Evolutionary conservation across 495 filamentous ascomycete species (phyloP), one percentile per base, ranked within the genome.

Genomic region (Aspergillus steynii): DNA sequence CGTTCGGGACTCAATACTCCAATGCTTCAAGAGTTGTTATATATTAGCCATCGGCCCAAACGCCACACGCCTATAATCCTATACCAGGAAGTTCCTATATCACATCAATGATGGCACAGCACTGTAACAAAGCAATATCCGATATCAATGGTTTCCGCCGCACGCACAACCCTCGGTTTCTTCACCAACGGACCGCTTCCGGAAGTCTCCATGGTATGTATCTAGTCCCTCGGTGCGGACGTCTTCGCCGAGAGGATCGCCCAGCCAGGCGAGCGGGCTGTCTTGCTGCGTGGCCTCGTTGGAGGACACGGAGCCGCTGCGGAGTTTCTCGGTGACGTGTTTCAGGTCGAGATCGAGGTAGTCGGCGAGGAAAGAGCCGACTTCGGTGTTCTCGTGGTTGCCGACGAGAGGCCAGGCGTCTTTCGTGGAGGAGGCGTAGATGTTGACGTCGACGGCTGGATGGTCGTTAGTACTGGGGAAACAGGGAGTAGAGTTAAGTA

Each of bases 301-400:
- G 32, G 65, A 58, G 26, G 59, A 53, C 8, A 63, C 49, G 14
- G 63, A 47, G 4, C 48, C 29, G 37, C 31, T 75, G 48, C 78
- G 81, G 47, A 98, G 79, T 71, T 90, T 84, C 67, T 85, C 81
- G 3, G 93, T 96, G 48, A 96, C 84, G 26, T 78, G 76, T 0
- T 89, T 83, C 1, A 96, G 81, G 67, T 97, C 88, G 15, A 98
- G 81, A 52, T 85, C 87, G 1, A 99, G 82, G 67, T 94, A 99
- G 10, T 86, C 78, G 20, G 83, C 76, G 26, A 99, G 75, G 72
- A 96, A 98, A 32, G 80, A 73, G 14, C 95, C 95, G 4, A 99
- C 81, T 12, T 98, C 91, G 4, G 90, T 99, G 70, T 99, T 99
- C 79, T 99, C 95, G 60, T 94, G 87, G 71, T 97, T 97, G 4